Base-by-base conservation (phyloP, 2,329 filamentous ascomycete species). In the Trichoderma sp. region DNA sequence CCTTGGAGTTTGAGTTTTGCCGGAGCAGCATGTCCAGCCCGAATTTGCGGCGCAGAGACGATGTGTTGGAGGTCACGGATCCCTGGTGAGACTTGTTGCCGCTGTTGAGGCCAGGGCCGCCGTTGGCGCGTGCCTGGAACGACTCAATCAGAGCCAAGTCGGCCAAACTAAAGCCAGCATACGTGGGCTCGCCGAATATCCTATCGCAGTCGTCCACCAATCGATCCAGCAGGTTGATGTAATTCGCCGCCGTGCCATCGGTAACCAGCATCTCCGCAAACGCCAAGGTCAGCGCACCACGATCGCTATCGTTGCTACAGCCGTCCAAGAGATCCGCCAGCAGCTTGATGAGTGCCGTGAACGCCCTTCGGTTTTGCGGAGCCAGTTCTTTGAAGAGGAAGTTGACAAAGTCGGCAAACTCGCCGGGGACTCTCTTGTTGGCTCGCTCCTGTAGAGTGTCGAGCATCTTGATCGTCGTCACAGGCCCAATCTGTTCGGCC, bases 121-220 rank as follows among this genome's bases (percentile, higher is more conserved):
- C 67, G 56, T 45, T 65, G 31, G 59, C 50, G 72, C 88, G 89
- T 77, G 83, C 80, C 3, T 87, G 90, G 76, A 91, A 84, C 1
- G 91, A 91, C 66, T 93, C 92, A 76, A 89, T 90, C 35, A 72
- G 60, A 6, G 86, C 83, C 69, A 87, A 82, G 74, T 85, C 80
- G 41, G 82, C 81, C 18, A 83, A 79, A 50, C 79, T 81, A 79
- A 84, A 83, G 71, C 86, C 83, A 74, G 41, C 88, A 83, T 69
- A 86, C 75, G 75, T 83, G 4, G 85, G 80, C 76, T 94, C 91
- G 71, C 95, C 93, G 80, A 98, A 98, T n/a, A 98, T 92, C 35
- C 91, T 91, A 74, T 97, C 94, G 77, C 94, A 95, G 81, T 98
- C 95, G 77, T 97, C 94, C 0, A 98, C 95, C 27, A 98, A 89